Conservation (phyloP, 2,329 filamentous ascomycete species). For the Lachnellula cervina region DNA sequence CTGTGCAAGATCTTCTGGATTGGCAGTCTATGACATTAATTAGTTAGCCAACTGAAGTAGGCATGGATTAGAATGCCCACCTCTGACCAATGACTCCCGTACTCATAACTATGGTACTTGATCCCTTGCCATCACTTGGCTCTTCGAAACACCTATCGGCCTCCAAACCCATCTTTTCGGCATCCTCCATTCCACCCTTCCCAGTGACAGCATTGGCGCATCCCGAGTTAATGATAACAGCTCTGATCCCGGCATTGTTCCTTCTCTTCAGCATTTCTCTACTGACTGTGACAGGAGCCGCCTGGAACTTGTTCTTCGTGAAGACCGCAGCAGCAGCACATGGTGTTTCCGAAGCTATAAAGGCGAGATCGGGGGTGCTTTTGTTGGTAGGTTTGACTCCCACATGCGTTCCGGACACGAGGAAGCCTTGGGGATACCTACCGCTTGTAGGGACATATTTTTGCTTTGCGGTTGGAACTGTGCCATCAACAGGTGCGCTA, state of each 20-base stretch:
- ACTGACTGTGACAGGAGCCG: conserved; percentile 87
- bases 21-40: conserved; percentile 56
- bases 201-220: conserved; percentile 97
- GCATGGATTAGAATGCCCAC: conserved; percentile 34
- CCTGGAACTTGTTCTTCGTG: conserved; percentile 97
- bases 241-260: conserved; percentile 65
- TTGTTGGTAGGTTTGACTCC: conserved; percentile 94
- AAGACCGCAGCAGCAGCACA: conserved; percentile 90
- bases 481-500: conserved; percentile 52
- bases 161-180: conserved; percentile 71
- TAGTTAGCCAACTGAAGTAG: background rate
- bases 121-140: conserved; percentile 40
- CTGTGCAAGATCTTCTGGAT: conserved; percentile 84
- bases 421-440: conserved; percentile 86
- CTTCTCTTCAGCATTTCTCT: conserved; percentile 63
- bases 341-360: conserved; percentile 80
- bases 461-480: conserved; percentile 72
- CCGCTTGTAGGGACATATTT: conserved; percentile 85
- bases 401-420: conserved; percentile 79
- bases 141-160: conserved; percentile 64
- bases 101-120: conserved; percentile 89
- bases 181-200: conserved; percentile 82
- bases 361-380: conserved; percentile 81
- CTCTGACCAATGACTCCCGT: conserved; percentile 96
- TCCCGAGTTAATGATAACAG: conserved; percentile 89